Evolutionary conservation across 768 basidiomycete genomes (phyloP).

Genomic region (Auriculariales sp.): DNA sequence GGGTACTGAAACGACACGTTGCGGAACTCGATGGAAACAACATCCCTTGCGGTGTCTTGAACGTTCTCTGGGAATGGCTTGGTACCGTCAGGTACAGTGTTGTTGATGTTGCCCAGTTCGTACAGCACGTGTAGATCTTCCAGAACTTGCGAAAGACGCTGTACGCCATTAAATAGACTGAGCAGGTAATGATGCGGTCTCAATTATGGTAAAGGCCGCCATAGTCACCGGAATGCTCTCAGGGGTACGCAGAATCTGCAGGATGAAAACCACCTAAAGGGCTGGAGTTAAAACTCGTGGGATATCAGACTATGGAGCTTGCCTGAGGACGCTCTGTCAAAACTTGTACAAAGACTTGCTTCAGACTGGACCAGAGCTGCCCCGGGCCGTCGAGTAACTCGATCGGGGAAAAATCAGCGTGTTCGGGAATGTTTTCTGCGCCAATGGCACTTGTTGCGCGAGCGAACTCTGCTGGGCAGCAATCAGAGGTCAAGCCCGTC

Average conservation of each 20-base stretch:
- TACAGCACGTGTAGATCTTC: slow-evolving; percentile 5
- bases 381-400: too few relatives aligned
- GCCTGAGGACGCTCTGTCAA: not conserved
- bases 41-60: not conserved
- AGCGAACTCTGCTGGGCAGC: slow-evolving; percentile 21
- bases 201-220: slow-evolving; percentile 45
- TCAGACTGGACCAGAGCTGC: too few relatives aligned
- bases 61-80: slow-evolving; percentile 1
- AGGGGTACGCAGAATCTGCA: slow-evolving; percentile 49
- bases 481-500: not conserved
- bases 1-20: slow-evolving; percentile 13
- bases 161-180: slow-evolving; percentile 35
- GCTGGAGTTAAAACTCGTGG: not conserved
- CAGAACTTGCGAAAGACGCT: not conserved
- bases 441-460: slow-evolving; percentile 17
- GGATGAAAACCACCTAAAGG: slow-evolving; percentile 43
- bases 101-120: not conserved
- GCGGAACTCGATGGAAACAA: slow-evolving; percentile 5
- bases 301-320: not conserved
- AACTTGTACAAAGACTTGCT: not conserved
- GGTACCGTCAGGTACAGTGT: slow-evolving; percentile 3
- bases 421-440: slow-evolving; percentile 20
- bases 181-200: slow-evolving; percentile 37
- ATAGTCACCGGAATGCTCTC: slow-evolving; percentile 48
- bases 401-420: not conserved